Evolutionary conservation across 2,329 filamentous ascomycete genomes (phyloP).

Genomic region (Hymenoscyphus repandus): DNA sequence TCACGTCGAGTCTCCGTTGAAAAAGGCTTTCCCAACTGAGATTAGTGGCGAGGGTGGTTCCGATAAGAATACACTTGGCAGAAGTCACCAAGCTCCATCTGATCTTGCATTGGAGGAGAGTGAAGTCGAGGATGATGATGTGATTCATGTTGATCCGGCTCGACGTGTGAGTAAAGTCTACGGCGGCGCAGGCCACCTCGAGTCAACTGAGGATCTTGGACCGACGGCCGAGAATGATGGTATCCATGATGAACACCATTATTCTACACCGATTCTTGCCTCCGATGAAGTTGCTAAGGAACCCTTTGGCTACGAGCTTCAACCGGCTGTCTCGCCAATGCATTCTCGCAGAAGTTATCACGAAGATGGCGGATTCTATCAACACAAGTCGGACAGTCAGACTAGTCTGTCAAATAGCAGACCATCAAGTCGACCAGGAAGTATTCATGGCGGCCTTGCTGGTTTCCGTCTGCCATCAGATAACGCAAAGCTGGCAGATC

Average conservation of each 20-base stretch:
- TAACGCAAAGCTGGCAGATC: conserved; percentile 73
- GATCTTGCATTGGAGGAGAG: conserved; percentile 37
- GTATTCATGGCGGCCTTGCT: conserved; percentile 52
- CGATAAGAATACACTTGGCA: conserved; percentile 34
- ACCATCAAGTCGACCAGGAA: conserved; percentile 57
- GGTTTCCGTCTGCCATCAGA: conserved; percentile 38
- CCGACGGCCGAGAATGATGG: conserved; percentile 38
- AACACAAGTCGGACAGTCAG: conserved; percentile 41
- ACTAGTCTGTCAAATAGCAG: conserved; percentile 40
- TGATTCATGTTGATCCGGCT: conserved; percentile 71
- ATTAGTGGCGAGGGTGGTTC: conserved; percentile 16
- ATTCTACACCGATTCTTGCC: conserved; percentile 77
- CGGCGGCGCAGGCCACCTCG: conserved; percentile 34
- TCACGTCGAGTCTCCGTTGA: conserved; percentile 33
- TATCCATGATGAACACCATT: conserved; percentile 54
- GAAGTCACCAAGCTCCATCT: conserved; percentile 30
- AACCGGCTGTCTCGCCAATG: conserved; percentile 76
- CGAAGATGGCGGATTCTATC: conserved; percentile 46
- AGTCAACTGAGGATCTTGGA: conserved; percentile 46
- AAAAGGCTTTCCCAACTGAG: conserved; percentile 41
- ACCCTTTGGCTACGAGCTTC: conserved; percentile 60
- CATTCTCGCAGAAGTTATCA: conserved; percentile 57
- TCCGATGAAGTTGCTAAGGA: conserved; percentile 80
- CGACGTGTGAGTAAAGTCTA: conserved; percentile 41
- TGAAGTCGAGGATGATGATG: conserved; percentile 47